Conservation (phyloP, 148 eudicot genomes). For the Pouteria glomerata region DNA sequence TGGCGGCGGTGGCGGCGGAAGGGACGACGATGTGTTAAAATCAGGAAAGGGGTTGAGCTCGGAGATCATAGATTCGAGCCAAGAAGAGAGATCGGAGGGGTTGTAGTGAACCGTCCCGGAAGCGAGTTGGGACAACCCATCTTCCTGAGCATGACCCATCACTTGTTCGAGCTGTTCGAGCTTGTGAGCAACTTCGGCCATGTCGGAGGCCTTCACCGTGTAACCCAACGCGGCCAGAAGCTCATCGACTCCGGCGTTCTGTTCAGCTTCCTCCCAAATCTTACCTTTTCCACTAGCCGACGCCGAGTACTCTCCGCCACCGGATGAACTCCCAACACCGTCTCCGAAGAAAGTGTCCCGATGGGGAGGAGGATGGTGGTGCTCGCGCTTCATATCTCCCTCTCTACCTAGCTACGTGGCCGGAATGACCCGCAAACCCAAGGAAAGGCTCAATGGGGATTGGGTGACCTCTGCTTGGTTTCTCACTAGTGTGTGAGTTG, state of each 20-base stretch:
- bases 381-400: conserved; percentile 27
- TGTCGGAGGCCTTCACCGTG: conserved; percentile 61
- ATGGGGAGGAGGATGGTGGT: conserved; percentile 7
- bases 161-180: conserved; percentile 55
- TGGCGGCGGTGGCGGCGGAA: not conserved
- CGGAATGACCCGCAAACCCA: not conserved
- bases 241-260: conserved; percentile 59
- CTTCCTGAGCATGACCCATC: conserved; percentile 38
- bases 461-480: conserved; percentile 19
- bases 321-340: not conserved
- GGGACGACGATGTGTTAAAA: not conserved
- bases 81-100: conserved; percentile 56
- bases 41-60: conserved; percentile 37
- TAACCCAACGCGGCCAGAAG: conserved; percentile 68
- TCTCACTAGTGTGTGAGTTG: conserved; percentile 9
- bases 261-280: conserved; percentile 40
- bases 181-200: conserved; percentile 66
- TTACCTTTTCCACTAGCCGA: conserved; percentile 27
- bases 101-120: conserved; percentile 56
- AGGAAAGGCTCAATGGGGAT: conserved; percentile 18
- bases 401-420: not conserved
- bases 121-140: conserved; percentile 36
- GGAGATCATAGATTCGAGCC: conserved; percentile 60
- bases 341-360: no score
- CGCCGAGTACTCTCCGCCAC: not conserved